Evolutionary conservation across 1,139 yeast genomes (phyloP).

Genomic region (Yarrowia galli): DNA sequence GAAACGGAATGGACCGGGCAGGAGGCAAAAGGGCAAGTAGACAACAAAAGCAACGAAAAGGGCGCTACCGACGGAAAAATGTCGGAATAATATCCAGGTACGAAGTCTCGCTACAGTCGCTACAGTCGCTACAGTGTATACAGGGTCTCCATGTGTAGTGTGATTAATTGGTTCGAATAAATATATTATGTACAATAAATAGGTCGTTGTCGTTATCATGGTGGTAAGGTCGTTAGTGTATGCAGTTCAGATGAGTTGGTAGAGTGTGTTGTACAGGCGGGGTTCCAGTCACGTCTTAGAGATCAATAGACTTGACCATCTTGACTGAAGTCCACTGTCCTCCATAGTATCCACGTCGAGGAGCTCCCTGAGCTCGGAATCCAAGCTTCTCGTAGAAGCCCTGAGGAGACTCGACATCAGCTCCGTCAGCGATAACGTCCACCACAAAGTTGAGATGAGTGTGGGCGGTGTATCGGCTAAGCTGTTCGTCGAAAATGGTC

Average conservation of each 20-base stretch:
- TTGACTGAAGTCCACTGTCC: slow-evolving; percentile 35
- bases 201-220: slow-evolving; percentile 7
- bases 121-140: neutral
- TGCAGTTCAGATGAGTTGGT: slow-evolving; percentile 2
- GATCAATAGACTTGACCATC: slow-evolving; percentile 37
- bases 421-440: slow-evolving; percentile 34
- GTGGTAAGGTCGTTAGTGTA: slow-evolving; percentile 1
- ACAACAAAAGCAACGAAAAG: slow-evolving; percentile 12
- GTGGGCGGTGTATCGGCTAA: slow-evolving; percentile 36
- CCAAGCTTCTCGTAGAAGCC: slow-evolving; percentile 38
- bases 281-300: neutral
- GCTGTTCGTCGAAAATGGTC: slow-evolving; percentile 36
- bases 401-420: slow-evolving; percentile 24
- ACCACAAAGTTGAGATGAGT: slow-evolving; percentile 36
- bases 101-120: too few species aligned
- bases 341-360: slow-evolving; percentile 36
- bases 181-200: slow-evolving; percentile 34
- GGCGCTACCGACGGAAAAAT: slow-evolving; percentile 3
- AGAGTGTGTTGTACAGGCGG: neutral
- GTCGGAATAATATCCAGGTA: slow-evolving; percentile 15
- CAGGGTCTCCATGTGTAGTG: neutral
- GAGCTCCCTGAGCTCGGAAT: slow-evolving; percentile 32
- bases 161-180: neutral
- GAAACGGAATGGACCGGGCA: slow-evolving; percentile 33
- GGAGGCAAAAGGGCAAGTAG: neutral